These are phyloP conservation scores for Buxus sempervirens DNA, from an alignment of 164 flowering plant species.

Conservation along the genomic window DNA sequence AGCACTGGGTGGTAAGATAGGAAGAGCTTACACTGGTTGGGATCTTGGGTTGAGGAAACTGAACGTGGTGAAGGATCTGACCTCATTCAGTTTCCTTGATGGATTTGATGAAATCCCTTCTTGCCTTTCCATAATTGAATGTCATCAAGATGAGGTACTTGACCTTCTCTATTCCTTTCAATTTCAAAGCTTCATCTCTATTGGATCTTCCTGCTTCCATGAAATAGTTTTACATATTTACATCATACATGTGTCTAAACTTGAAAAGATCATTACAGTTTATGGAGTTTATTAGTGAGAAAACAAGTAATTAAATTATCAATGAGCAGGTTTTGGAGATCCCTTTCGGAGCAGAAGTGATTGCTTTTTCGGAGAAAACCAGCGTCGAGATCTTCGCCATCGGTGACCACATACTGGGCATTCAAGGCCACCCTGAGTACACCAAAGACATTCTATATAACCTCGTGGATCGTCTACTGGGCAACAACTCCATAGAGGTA, in stretches of 20 bases:
- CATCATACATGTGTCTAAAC: too few relatives aligned
- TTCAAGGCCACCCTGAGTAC: constrained; percentile 92
- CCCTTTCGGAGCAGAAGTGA: constrained; percentile 58
- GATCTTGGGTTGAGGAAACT: constrained; percentile 73
- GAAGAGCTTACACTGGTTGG: constrained; percentile 58
- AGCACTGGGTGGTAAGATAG: constrained; percentile 73
- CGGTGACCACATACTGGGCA: constrained; percentile 60
- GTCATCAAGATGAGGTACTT: constrained; percentile 73
- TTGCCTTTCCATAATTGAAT: constrained; percentile 54
- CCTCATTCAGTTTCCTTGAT: constrained; percentile 19
- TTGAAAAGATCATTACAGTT: not conserved
- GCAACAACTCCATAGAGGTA: constrained; percentile 46
- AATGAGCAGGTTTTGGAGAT: constrained; percentile 50
- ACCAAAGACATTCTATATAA: constrained; percentile 56
- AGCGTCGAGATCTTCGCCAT: constrained; percentile 66
- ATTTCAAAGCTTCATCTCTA: not conserved
- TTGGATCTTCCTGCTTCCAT: too few relatives aligned
- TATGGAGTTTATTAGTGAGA: not conserved
- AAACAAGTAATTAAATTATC: not conserved
- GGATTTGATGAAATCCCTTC: constrained; percentile 35
- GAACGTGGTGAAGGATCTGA: constrained; percentile 35
- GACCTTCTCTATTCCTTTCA: too few relatives aligned
- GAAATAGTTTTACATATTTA: too few relatives aligned
- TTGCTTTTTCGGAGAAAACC: constrained; percentile 68
- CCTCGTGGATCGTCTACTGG: constrained; percentile 60